Base-by-base conservation (phyloP, 768 basidiomycete genomes). In the Lactarius trivialis region DNA sequence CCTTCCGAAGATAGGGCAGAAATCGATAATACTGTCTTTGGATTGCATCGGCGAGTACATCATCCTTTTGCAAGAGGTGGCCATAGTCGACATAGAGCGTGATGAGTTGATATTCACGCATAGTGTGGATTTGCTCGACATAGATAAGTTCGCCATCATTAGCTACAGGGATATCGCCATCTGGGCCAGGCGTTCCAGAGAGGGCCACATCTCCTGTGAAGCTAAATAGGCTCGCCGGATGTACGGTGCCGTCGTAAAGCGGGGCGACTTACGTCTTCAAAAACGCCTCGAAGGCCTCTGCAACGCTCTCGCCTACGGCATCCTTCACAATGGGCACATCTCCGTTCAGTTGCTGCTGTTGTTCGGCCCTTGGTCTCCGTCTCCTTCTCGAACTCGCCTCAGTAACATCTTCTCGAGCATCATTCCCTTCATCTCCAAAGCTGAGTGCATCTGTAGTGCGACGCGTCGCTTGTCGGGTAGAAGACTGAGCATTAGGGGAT, bases 1-100 rank as follows among this genome's bases (percentile, higher is more conserved):
- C 93, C 65, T 93, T 89, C 53, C 92, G 86, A 41, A 98, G 82
- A 75, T 91, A 99, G 0, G 96, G 96, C 1, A 98, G 78, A 75
- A 98, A 98, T 70, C 97, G 86, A 72, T 98, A 98, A 72, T 99
- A 98, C 71, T 97, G 93, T 64, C 85, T 89, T 67, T 90, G 87
- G 62, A 99, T 92, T 2, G 96, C 96, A 66, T 91, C 85, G 0
- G 96, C 95, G 21, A 98, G 87, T 6, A 94, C 88, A 65, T 97
- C 94, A 72, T 98, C 95, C 58, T 86, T 82, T 71, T 89, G 85
- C 30, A 97, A 82, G 37, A 98, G 81, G 72, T 99, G 94, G 11
- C 85, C 83, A 63, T 89, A 98, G 77, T 98, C 95, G 74, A 99
- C 88, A 71, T 98, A 99, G 71, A 99, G 87, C 0, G 96, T 98